These are phyloP conservation scores for Axilococcus clingmanii DNA, from an alignment of 139 green algal species.

Conservation along the genomic window DNA sequence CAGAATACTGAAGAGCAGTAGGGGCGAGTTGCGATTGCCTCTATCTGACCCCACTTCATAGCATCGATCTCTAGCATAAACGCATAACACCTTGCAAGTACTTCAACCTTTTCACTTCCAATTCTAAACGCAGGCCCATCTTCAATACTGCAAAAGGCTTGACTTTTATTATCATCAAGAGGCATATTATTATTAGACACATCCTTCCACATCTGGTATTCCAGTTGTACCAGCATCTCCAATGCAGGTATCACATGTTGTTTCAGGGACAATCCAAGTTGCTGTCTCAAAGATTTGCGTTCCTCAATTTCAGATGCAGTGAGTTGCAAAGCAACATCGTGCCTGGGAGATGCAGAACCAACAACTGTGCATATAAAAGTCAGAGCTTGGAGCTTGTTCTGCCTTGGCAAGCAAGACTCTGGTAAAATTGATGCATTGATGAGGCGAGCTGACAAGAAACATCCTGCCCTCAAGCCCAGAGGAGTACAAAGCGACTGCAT, in stretches of 20 bases:
- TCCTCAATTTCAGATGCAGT: neutral
- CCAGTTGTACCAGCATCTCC: conserved; percentile 2
- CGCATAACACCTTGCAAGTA: conserved; percentile 7
- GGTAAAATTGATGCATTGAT: neutral
- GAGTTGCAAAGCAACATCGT: neutral
- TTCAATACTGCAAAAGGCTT: no score
- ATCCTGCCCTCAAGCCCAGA: neutral
- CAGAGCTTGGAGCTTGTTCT: neutral
- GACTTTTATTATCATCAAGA: no score
- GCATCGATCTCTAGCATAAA: neutral
- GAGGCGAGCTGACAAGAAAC: no score
- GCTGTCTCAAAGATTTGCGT: neutral
- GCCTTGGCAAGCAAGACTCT: neutral
- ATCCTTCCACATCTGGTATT: conserved; percentile 6
- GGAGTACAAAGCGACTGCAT: neutral
- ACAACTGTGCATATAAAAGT: neutral
- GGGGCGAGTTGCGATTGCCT: neutral
- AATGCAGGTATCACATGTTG: conserved; percentile 2
- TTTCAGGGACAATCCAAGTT: neutral
- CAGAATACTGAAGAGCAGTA: conserved; percentile 8
- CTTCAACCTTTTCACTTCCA: conserved; percentile 12
- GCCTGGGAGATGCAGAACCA: neutral
- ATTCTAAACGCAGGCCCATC: neutral
- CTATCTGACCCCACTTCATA: neutral
- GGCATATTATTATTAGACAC: no score